Evolutionary conservation across 805 yeast genomes (phyloP), one percentile per base, ranked within the genome.

Genomic region (Candida orba): DNA sequence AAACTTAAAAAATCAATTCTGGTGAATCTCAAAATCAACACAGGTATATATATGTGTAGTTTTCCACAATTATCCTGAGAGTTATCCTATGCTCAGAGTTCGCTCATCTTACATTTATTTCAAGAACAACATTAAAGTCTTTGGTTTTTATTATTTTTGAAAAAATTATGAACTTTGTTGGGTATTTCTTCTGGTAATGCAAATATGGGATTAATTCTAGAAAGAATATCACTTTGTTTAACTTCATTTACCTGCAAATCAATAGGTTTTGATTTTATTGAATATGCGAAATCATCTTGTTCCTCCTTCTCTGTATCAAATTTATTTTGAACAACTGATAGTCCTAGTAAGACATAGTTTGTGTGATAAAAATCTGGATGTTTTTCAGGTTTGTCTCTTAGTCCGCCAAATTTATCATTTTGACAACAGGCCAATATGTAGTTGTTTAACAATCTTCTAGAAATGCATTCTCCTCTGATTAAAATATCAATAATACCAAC

Each of bases 301-400:
- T 14, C 35, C 10, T 29, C 41, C 8, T 33, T 24, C 4, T 39
- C 36, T 4, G 14, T 24, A 9, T 34, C 22, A 29, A 47, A 58
- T 27, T 41, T 43, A 31, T 49, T 52, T 34, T 58, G 62, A 1
- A 44, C 50, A 12, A 53, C 44, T 4, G 60, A 75, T 25, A 91
- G 65, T 0, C 99, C 99, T 43, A 83, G 65, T 2, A 90, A 65
- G 0, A 81, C 79, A 59, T 93, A 93, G 58, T 90, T 88, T 2
- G 96, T 82, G 57, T 93, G 99, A 62, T 93, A 93, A 46, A 81
- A 83, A 60, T 93, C 99, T 0, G 93, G 79, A 7, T 62, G 53
- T 48, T 74, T 77, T 1, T 87, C 87, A 0, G 98, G 98, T 60
- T 93, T 93, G 60, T 93, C 99, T 38, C 81, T 64, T 18, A 93